These are phyloP conservation scores for Erysimum pusillum DNA, from an alignment of 441 rosid genomes.

Conservation along the genomic window DNA sequence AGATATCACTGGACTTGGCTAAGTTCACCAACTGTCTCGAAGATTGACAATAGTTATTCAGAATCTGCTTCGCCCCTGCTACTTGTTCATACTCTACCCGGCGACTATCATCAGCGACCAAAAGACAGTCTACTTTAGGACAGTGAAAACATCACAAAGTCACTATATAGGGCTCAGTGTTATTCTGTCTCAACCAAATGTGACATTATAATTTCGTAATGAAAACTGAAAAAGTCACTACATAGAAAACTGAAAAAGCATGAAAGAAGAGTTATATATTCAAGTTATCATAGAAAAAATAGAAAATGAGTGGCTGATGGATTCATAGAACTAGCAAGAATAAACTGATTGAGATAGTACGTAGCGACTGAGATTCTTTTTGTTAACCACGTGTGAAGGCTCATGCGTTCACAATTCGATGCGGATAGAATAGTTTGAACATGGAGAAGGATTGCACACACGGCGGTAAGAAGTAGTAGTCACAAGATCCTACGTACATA, in stretches of 20 bases:
- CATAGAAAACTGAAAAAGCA: not conserved
- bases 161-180: not conserved
- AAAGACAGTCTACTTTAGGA: not conserved
- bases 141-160: not conserved
- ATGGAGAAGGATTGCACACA: slow-evolving; percentile 8
- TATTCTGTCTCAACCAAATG: not conserved
- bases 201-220: not conserved
- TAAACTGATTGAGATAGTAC: not conserved
- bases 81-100: no score
- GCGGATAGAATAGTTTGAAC: not conserved
- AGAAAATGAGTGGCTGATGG: not conserved
- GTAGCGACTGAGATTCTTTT: not conserved
- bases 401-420: not conserved
- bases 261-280: not conserved
- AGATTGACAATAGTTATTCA: no score
- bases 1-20: no score
- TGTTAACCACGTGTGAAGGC: slow-evolving; percentile 8
- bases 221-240: not conserved
- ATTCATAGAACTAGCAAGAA: not conserved
- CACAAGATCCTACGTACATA: not conserved
- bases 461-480: slow-evolving; percentile 1
- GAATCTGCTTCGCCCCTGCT: no score
- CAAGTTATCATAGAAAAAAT: not conserved
- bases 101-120: no score
- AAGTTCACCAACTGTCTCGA: no score